Evolutionary conservation across 2,329 filamentous ascomycete genomes (phyloP), one percentile per base, ranked within the genome.

Genomic region (Xylariomycetidae sp.): DNA sequence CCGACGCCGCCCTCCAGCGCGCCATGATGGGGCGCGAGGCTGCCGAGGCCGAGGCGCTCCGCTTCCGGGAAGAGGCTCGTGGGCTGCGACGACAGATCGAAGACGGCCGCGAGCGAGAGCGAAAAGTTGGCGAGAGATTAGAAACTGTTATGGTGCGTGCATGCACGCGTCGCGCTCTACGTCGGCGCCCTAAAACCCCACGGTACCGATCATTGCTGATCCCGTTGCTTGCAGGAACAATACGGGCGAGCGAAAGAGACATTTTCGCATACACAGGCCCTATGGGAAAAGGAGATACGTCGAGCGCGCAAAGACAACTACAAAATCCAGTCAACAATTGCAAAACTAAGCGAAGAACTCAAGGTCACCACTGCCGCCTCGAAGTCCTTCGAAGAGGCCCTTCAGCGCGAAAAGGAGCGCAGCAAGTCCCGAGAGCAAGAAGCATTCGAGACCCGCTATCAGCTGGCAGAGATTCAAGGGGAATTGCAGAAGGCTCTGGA

Each of bases 231-330:
- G 19, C 10, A 85, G 82, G 81, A 84, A 48, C 81, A 80, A 52
- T 81, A 81, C 49, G 72, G 76, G 19, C 77, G 77, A 40, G 72
- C 76, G 32, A 85, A 85, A 56, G 81, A 83, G 49, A 81, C 77
- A 23, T 72, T 82, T 46, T 70, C 73, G 24, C 76, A 82, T 52
- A 79, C 76, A 8, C 74, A 81, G 56, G 63, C 74, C 14, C 59
- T 83, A 8, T 85, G 81, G 73, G 82, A 86, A 49, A 85, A 85
- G 54, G 82, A 86, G 55, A 78, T 85, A 26, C 72, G 81, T 34
- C 70, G 76, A 35, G 71, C 75, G 8, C 68, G 79, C 31, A 86
- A 86, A 48, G 82, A 86, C 47, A 78, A 77, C 3, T 85, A 85
- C 68, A 85, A 85, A 52, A 72, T 75, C n/a, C 79, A 84, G 46